phyloP scores from a whole-genome alignment of 768 basidiomycete genomes.

The Suillus occidentalis region DNA sequence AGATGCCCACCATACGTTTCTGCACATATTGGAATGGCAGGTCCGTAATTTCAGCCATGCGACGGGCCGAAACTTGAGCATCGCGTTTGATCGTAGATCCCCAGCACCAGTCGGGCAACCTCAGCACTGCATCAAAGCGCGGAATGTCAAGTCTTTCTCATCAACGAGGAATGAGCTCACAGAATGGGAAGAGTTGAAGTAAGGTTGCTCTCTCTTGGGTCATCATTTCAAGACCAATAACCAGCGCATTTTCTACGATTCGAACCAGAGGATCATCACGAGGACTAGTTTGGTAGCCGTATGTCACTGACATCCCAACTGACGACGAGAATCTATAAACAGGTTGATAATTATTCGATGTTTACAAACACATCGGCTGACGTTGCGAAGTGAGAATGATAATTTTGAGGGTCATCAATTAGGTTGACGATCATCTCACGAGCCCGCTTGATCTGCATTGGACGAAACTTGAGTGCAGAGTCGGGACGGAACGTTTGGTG shows the following conservation, averaged over 20 bases:
- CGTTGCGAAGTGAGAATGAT: background rate
- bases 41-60: background rate
- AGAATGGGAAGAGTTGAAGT: slow-evolving; percentile 5
- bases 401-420: background rate
- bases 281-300: background rate
- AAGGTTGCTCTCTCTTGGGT: slow-evolving; percentile 5
- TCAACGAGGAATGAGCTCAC: slow-evolving; percentile 12
- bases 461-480: background rate
- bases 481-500: background rate
- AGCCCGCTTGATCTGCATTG: background rate
- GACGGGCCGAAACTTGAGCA: background rate
- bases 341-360: background rate
- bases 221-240: background rate
- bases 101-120: slow-evolving; percentile 14
- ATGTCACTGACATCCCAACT: slow-evolving; percentile 1
- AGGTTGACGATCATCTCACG: background rate
- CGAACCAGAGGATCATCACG: slow-evolving; percentile 6
- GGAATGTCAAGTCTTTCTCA: background rate
- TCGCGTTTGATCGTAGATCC: slow-evolving; percentile 12
- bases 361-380: background rate
- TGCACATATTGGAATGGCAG: slow-evolving; percentile 6
- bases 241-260: background rate
- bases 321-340: background rate
- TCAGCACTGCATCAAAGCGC: slow-evolving; percentile 3
- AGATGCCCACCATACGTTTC: slow-evolving; percentile 8